Percentiles rank a stretch among this genome's conserved stretches.
Conservation (phyloP, 352 stramenopile species). For the Achlya hypogyna region DNA sequence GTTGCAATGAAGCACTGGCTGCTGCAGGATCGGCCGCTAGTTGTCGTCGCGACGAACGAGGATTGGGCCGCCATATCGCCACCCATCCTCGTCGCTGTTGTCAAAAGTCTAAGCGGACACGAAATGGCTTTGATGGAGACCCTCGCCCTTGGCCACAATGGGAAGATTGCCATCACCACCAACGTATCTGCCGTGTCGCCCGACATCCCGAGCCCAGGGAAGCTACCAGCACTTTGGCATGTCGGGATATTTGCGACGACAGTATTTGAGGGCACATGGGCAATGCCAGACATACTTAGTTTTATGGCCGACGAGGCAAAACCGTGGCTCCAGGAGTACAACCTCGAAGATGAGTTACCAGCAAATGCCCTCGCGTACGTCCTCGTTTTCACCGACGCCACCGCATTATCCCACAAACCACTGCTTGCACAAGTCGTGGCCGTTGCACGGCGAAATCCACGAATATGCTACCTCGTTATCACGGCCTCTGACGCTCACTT, state of each 20-base stretch:
- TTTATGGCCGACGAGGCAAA: not conserved
- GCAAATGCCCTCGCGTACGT: not conserved
- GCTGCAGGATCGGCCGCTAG: not conserved
- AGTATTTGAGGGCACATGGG: not conserved
- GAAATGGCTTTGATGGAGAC: not conserved
- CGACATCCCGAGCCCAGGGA: not conserved
- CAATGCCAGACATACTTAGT: not conserved
- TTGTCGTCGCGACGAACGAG: not conserved
- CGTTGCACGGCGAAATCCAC: not conserved
- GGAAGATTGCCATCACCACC: not conserved
- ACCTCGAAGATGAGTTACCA: not conserved
- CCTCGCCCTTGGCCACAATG: not conserved
- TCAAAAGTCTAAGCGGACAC: not conserved
- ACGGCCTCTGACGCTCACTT: not conserved
- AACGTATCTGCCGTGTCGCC: not conserved
- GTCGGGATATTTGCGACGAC: not conserved
- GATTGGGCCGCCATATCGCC: not conserved
- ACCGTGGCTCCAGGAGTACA: not conserved
- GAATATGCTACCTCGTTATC: not conserved
- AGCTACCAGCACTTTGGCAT: not conserved
- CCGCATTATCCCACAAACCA: not conserved
- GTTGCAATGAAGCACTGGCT: constrained; percentile 4
- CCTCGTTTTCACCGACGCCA: not conserved
- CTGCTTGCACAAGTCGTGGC: not conserved
- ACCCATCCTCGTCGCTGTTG: not conserved